Conservation (phyloP, 495 filamentous ascomycete genomes). For the Talaromyces trachyspermus region DNA sequence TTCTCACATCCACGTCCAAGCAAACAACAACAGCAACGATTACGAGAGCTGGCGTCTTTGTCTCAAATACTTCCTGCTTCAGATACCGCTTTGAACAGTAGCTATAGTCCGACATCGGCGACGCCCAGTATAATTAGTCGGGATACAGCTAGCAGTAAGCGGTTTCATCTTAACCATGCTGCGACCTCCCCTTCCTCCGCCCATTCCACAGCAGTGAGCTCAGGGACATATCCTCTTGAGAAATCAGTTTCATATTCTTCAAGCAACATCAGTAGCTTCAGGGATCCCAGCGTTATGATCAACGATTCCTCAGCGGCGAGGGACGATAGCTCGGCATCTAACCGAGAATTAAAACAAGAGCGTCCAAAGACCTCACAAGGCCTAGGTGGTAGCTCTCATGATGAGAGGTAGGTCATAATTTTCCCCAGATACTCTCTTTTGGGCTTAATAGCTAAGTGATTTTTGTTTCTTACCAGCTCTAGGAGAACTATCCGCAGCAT, state of each 20-base stretch:
- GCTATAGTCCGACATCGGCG: slow-evolving; percentile 27
- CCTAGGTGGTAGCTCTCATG: slow-evolving; percentile 23
- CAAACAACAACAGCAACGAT: slow-evolving; percentile 67
- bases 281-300: slow-evolving; percentile 16
- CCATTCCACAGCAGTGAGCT: slow-evolving; percentile 31
- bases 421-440: too few relatives aligned
- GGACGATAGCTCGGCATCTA: slow-evolving; percentile 31
- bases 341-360: slow-evolving; percentile 29
- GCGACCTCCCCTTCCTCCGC: slow-evolving; percentile 15
- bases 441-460: too few relatives aligned
- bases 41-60: slow-evolving; percentile 66
- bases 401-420: slow-evolving; percentile 36
- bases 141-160: slow-evolving; percentile 28
- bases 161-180: neutral
- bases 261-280: slow-evolving; percentile 18
- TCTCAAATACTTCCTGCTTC: slow-evolving; percentile 41
- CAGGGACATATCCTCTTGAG: slow-evolving; percentile 30
- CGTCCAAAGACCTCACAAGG: slow-evolving; percentile 18
- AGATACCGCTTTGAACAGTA: slow-evolving; percentile 35
- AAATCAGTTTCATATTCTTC: slow-evolving; percentile 33
- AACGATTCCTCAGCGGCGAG: slow-evolving; percentile 28
- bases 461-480: slow-evolving; percentile 11
- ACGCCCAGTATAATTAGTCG: slow-evolving; percentile 22
- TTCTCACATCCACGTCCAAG: slow-evolving; percentile 78
- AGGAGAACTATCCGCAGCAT: slow-evolving; percentile 36